These are phyloP conservation scores for Angomonas deanei DNA, from an alignment of 208 protist species.

Conservation along the genomic window DNA sequence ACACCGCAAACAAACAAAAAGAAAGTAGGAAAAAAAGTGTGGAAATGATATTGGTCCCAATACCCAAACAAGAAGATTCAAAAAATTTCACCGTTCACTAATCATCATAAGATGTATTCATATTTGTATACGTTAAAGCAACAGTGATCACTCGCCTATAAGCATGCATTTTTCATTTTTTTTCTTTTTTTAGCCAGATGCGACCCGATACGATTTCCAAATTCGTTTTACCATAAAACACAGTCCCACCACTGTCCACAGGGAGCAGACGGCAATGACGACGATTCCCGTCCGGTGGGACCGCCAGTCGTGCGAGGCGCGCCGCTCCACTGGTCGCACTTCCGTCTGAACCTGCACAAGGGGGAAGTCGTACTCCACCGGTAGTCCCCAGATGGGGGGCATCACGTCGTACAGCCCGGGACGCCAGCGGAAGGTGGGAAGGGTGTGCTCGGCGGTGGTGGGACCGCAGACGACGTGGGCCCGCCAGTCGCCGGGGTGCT, in stretches of 20 bases:
- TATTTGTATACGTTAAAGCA: neutral
- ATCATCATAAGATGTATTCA: too few relatives aligned
- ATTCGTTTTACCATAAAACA: too few relatives aligned
- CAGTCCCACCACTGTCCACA: neutral
- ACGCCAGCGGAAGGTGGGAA: conserved; percentile 22
- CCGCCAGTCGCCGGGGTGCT: neutral
- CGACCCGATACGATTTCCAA: too few relatives aligned
- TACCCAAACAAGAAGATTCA: too few relatives aligned
- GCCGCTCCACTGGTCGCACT: neutral
- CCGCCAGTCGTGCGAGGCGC: neutral
- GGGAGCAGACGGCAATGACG: neutral
- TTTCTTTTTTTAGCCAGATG: neutral
- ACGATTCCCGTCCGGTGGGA: too few relatives aligned
- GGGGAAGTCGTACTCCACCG: neutral
- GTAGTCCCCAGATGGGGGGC: conserved; percentile 12
- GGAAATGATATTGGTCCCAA: neutral
- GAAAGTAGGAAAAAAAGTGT: neutral
- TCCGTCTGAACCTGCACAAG: neutral
- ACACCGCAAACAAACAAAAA: neutral
- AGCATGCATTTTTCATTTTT: neutral
- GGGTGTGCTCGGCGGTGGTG: conserved; percentile 15
- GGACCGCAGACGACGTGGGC: conserved; percentile 23
- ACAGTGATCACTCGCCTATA: neutral
- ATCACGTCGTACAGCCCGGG: conserved; percentile 16
- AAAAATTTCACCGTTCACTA: too few relatives aligned